Percentiles rank a stretch among this genome's conserved stretches.
These are phyloP conservation scores for Pestalotiopsis sp. DNA, from an alignment of 2,329 filamentous ascomycete species.

Conservation along the genomic window DNA sequence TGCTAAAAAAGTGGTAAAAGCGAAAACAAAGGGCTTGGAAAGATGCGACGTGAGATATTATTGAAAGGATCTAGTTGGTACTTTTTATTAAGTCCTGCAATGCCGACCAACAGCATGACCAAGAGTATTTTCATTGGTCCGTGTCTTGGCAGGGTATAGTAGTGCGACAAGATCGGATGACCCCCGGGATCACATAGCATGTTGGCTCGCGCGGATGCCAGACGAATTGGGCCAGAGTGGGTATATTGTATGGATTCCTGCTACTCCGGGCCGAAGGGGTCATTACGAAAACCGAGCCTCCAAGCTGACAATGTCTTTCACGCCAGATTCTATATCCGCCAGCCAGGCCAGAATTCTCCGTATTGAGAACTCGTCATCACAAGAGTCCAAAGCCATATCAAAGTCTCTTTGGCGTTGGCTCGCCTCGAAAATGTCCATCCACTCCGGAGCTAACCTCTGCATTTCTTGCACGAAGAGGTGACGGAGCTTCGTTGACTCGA, in stretches of 20 bases:
- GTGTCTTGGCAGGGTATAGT: too few species aligned
- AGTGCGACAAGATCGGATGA: too few species aligned
- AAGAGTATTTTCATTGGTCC: too few species aligned
- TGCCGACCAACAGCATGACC: too few species aligned
- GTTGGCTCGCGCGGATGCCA: too few species aligned
- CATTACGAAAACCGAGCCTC: constrained; percentile 3
- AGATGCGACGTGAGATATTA: too few species aligned
- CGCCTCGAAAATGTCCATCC: background rate
- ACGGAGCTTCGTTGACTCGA: constrained; percentile 3
- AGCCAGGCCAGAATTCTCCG: constrained; percentile 4
- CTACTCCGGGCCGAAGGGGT: too few species aligned
- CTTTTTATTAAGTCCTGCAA: too few species aligned
- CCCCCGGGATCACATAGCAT: too few species aligned
- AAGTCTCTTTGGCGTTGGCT: constrained; percentile 10
- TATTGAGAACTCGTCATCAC: constrained; percentile 11
- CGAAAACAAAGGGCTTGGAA: background rate
- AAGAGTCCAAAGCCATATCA: constrained; percentile 5
- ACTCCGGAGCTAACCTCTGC: background rate
- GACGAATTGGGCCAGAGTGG: too few species aligned
- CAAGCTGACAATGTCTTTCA: constrained; percentile 1
- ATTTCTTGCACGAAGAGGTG: constrained; percentile 6
- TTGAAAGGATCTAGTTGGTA: too few species aligned
- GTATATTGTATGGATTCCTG: too few species aligned
- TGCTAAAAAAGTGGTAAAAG: background rate
- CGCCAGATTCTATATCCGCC: constrained; percentile 6